phyloP scores from a whole-genome alignment of 192 early-diverging fungal genomes.

The Oehlia diaphana region DNA sequence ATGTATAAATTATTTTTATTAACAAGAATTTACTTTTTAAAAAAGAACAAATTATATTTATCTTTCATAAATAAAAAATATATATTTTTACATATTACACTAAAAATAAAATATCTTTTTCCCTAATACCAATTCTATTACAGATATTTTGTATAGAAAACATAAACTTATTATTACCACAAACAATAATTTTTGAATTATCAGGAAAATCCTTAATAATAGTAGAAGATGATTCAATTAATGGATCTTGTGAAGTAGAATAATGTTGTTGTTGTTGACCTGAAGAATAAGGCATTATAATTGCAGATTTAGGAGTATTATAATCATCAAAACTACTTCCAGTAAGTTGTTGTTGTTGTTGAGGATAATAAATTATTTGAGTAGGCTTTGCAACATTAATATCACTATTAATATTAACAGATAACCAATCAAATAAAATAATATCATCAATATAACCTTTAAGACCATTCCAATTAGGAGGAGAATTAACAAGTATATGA shows the following conservation, averaged over 20 bases:
- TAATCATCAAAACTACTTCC: not conserved
- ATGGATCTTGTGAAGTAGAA: not conserved
- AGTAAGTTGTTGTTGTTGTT: not conserved
- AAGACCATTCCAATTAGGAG: not conserved
- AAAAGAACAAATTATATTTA: too few relatives aligned
- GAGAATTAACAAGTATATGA: not conserved
- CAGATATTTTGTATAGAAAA: not conserved
- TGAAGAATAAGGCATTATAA: not conserved
- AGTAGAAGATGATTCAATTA: not conserved
- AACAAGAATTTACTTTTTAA: too few relatives aligned
- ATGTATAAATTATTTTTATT: too few relatives aligned
- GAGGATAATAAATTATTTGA: not conserved
- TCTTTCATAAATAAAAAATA: too few relatives aligned
- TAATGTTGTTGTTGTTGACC: not conserved
- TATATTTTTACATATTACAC: not conserved
- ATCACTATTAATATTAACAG: not conserved
- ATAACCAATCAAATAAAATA: constrained; percentile 1
- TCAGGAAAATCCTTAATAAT: not conserved
- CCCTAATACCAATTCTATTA: not conserved
- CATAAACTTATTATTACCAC: not conserved
- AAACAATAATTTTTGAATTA: not conserved
- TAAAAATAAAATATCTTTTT: not conserved
- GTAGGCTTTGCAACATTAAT: not conserved
- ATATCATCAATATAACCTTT: not conserved
- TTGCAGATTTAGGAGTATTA: not conserved